A percentile compares a stretch with the other conserved stretches of the same genome.
phyloP scores from a whole-genome alignment of 768 basidiomycete species.

The Boletus pseudopeckii region DNA sequence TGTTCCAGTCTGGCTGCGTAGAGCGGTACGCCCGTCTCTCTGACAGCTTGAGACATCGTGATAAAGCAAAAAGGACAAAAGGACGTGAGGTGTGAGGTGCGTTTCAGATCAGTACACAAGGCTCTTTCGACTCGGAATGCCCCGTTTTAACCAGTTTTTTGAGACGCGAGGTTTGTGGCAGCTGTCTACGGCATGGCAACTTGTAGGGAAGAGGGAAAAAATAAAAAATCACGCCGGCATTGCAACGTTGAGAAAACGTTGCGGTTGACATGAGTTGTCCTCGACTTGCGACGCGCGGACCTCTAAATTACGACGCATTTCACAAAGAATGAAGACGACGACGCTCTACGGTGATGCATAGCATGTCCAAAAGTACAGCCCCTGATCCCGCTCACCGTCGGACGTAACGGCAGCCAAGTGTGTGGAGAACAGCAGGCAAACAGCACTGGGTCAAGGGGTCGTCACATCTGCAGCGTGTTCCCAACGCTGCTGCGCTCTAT shows the following conservation, averaged over 20 bases:
- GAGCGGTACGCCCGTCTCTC: slow-evolving; percentile 24
- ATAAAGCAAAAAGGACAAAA: not conserved
- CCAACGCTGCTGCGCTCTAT: slow-evolving; percentile 11
- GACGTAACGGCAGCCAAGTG: too few relatives aligned
- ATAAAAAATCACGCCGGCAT: slow-evolving; percentile 8
- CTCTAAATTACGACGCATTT: slow-evolving; percentile 10
- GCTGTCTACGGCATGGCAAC: slow-evolving; percentile 10
- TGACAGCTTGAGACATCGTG: slow-evolving; percentile 13
- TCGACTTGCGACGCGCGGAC: slow-evolving; percentile 14
- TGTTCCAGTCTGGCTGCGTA: slow-evolving; percentile 25
- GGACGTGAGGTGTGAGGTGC: not conserved
- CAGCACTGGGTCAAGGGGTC: slow-evolving; percentile 21
- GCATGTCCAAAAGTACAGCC: not conserved
- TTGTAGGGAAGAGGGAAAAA: slow-evolving; percentile 3
- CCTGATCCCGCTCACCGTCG: not conserved
- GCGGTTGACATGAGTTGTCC: slow-evolving; percentile 15
- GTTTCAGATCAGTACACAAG: not conserved
- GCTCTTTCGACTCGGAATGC: not conserved
- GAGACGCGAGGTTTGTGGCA: slow-evolving; percentile 3
- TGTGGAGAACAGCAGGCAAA: slow-evolving; percentile 1
- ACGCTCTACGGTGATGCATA: not conserved
- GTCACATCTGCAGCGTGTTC: slow-evolving; percentile 15
- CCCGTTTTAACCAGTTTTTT: slow-evolving; percentile 13
- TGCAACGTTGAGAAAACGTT: slow-evolving; percentile 34
- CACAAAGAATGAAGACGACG: not conserved